phyloP scores from a whole-genome alignment of 352 stramenopile genomes.

The Discostella stelligera region DNA sequence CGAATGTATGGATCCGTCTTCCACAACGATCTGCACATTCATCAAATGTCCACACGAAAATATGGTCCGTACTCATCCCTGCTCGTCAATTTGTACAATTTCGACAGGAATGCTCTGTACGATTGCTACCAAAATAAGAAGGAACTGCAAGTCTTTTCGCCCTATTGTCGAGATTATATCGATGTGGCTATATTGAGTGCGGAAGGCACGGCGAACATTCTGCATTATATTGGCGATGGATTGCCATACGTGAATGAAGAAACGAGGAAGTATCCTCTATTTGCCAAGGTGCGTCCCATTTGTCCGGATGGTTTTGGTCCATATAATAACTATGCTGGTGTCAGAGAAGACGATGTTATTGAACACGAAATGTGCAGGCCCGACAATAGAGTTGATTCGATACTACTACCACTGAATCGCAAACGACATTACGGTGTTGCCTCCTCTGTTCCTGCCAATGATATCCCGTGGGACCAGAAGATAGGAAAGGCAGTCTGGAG shows the following conservation, averaged over 20 bases:
- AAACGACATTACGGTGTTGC: constrained; percentile 47
- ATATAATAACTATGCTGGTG: background rate
- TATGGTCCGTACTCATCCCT: constrained; percentile 48
- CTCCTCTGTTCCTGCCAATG: constrained; percentile 37
- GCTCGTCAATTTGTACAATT: constrained; percentile 50
- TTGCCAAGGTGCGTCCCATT: constrained; percentile 49
- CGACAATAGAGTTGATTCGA: constrained; percentile 28
- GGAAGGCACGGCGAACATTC: constrained; percentile 44
- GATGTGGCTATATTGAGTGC: constrained; percentile 58
- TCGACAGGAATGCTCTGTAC: constrained; percentile 29
- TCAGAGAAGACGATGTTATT: constrained; percentile 8
- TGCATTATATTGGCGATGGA: constrained; percentile 52
- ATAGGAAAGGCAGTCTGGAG: constrained; percentile 47
- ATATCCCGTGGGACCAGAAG: constrained; percentile 50
- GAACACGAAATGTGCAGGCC: constrained; percentile 20
- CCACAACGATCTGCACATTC: constrained; percentile 40
- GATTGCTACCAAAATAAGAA: constrained; percentile 54
- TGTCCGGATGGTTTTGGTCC: constrained; percentile 4
- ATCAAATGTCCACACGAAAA: constrained; percentile 48
- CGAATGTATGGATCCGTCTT: constrained; percentile 49
- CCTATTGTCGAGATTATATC: constrained; percentile 60
- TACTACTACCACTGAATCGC: constrained; percentile 54
- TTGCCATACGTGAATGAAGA: constrained; percentile 37
- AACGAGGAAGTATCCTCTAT: constrained; percentile 47
- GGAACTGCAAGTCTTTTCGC: constrained; percentile 41